These are phyloP conservation scores for Amylocarpus encephaloides DNA, from an alignment of 2,329 filamentous ascomycete genomes.

Conservation along the genomic window DNA sequence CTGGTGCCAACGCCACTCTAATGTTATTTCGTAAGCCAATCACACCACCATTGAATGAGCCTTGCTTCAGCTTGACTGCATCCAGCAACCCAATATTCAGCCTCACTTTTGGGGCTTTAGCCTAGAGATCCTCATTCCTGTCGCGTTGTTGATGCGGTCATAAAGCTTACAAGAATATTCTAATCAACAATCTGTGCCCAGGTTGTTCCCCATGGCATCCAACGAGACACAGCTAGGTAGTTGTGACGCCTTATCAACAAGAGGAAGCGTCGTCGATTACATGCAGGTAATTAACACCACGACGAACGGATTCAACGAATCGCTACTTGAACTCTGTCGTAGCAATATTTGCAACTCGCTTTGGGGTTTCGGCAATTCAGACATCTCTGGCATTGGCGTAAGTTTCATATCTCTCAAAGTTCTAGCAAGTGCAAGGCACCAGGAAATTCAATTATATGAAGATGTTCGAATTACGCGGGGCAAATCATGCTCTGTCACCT, in stretches of 20 bases:
- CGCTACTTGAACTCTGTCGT: constrained; percentile 5
- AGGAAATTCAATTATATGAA: no score
- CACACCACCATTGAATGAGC: no score
- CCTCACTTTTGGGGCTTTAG: no score
- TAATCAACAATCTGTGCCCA: background rate
- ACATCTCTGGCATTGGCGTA: constrained; percentile 15
- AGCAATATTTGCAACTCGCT: constrained; percentile 12
- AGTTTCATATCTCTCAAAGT: background rate
- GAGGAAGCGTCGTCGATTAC: constrained; percentile 8
- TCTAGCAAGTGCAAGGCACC: background rate
- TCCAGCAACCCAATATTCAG: no score
- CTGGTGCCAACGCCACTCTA: no score
- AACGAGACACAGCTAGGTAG: background rate
- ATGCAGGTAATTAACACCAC: constrained; percentile 8
- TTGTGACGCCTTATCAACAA: constrained; percentile 2
- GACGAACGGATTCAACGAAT: constrained; percentile 5
- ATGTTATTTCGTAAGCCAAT: no score
- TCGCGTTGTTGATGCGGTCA: no score
- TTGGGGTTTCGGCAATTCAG: constrained; percentile 13
- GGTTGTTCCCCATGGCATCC: background rate
- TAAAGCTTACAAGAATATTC: no score
- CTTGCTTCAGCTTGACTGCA: no score
- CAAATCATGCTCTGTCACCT: no score
- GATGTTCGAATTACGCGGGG: no score
- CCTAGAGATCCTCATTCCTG: no score